Conservation (phyloP, 495 filamentous ascomycete species). For the Daldinia vernicosa region DNA sequence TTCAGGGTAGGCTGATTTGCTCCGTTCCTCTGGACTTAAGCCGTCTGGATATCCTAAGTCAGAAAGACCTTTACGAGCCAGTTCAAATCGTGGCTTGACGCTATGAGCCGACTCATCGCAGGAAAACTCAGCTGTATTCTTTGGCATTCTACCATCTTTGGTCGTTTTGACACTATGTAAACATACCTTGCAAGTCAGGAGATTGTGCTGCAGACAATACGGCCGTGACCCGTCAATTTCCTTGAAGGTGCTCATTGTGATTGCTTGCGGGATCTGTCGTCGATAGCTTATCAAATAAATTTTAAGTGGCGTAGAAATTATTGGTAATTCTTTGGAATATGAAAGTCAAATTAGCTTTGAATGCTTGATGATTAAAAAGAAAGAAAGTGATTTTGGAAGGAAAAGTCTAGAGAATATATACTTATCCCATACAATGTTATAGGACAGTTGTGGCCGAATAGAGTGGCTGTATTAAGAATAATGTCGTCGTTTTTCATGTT, state of each 20-base stretch:
- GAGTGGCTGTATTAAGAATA: background rate
- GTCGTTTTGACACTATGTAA: slow-evolving; percentile 19
- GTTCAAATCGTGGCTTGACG: slow-evolving; percentile 15
- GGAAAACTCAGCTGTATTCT: background rate
- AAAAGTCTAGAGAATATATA: background rate
- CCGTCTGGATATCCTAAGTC: slow-evolving; percentile 14
- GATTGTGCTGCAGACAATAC: slow-evolving; percentile 6
- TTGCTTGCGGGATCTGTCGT: background rate
- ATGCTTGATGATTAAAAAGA: background rate
- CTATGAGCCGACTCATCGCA: slow-evolving; percentile 3
- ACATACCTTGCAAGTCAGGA: slow-evolving; percentile 15
- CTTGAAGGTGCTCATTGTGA: background rate
- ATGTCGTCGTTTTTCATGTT: background rate
- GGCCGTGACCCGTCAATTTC: background rate
- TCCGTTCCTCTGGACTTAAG: slow-evolving; percentile 8
- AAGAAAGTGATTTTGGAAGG: background rate
- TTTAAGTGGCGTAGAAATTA: background rate
- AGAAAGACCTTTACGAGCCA: background rate
- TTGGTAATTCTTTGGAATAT: background rate
- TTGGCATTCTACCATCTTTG: background rate
- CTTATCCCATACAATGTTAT: background rate
- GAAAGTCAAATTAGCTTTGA: background rate
- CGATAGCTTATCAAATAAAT: background rate
- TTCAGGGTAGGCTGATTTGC: background rate
- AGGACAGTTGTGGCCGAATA: background rate